Conservation (phyloP, 352 stramenopile genomes). For the Globisporangium nunn region DNA sequence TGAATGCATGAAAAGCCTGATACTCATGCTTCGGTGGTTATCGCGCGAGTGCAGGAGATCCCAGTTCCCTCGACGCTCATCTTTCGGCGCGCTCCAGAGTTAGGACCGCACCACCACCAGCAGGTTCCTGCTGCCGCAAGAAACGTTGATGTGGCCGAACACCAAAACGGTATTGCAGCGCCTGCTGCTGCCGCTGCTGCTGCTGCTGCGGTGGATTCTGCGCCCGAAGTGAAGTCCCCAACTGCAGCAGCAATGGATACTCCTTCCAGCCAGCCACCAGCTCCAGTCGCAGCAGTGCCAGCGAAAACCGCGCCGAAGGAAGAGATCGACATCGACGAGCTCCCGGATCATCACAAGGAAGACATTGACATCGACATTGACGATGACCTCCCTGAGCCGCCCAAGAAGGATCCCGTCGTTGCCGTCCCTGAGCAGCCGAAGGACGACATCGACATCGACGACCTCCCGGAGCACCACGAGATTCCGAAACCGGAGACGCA, state of each 20-base stretch:
- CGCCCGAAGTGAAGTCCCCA: neutral
- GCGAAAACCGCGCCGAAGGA: neutral
- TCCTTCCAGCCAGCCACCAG: neutral
- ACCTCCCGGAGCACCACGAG: conserved; percentile 4
- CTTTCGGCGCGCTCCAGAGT: conserved; percentile 58
- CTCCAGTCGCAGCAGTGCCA: neutral
- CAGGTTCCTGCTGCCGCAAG: conserved; percentile 3
- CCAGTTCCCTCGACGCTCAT: conserved; percentile 61
- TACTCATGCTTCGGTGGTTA: neutral
- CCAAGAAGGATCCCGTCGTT: neutral
- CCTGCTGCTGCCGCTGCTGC: neutral
- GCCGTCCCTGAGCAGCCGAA: neutral
- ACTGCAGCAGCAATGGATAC: neutral
- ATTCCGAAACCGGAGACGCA: neutral
- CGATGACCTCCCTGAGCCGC: neutral
- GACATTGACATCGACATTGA: conserved; percentile 2
- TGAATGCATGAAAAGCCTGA: no score
- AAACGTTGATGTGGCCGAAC: conserved; percentile 7
- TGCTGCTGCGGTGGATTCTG: neutral
- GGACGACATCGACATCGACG: conserved; percentile 2
- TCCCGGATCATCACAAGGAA: neutral
- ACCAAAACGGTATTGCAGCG: conserved; percentile 4
- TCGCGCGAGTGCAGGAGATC: conserved; percentile 26
- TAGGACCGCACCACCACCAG: neutral
- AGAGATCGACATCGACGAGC: conserved; percentile 2